Percentiles rank a stretch among this genome's conserved stretches.
Conservation (phyloP, 2,329 filamentous ascomycete genomes). For the Orbilia brochopaga region DNA sequence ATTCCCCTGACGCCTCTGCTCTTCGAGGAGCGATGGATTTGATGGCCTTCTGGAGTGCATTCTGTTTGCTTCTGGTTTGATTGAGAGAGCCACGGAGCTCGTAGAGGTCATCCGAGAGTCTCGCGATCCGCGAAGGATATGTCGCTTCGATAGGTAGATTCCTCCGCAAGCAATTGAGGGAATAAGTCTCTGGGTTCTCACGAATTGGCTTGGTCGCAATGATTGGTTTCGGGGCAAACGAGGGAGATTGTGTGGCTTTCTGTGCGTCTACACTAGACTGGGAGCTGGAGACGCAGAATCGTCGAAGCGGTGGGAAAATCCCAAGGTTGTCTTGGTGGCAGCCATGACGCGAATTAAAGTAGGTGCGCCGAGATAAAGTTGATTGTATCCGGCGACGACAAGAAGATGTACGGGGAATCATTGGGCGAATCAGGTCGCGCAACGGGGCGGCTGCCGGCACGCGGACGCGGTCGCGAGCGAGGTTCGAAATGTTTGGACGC, state of each 20-base stretch:
- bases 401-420: conserved; percentile 4
- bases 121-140: conserved; percentile 66
- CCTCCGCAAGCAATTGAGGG: conserved; percentile 80
- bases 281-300: not conserved
- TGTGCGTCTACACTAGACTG: not conserved
- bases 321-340: not conserved
- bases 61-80: conserved; percentile 71
- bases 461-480: too few relatives aligned
- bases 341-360: not conserved
- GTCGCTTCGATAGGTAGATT: conserved; percentile 72
- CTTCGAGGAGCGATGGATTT: conserved; percentile 60
- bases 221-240: conserved; percentile 72
- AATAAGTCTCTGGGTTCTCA: conserved; percentile 78
- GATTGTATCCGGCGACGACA: not conserved
- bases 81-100: conserved; percentile 67
- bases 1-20: conserved; percentile 57
- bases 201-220: conserved; percentile 91
- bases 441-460: not conserved
- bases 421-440: not conserved
- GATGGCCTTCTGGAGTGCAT: conserved; percentile 65
- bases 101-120: conserved; percentile 66
- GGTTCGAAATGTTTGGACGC: too few relatives aligned
- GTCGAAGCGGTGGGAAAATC: not conserved
- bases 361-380: not conserved
- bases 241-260: conserved; percentile 1